A percentile compares a stretch with the other conserved stretches of the same genome.
Conservation (phyloP, 495 filamentous ascomycete species). For the Xylaria flabelliformis region DNA sequence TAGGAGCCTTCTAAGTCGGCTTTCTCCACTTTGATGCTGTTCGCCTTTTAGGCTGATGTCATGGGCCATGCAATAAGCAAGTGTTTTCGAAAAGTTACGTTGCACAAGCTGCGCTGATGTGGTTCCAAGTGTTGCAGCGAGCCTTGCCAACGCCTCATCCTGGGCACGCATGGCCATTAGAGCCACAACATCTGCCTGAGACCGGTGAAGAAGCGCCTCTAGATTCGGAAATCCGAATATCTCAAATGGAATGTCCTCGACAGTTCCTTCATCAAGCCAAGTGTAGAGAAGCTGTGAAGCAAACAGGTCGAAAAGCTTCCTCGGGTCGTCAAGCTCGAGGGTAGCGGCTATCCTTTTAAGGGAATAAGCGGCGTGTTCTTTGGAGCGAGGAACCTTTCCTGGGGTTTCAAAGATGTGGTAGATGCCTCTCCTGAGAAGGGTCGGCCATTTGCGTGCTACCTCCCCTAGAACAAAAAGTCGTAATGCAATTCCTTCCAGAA, state of each 20-base stretch:
- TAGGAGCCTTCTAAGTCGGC: constrained; percentile 69
- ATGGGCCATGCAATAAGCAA: constrained; percentile 83
- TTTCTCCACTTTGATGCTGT: constrained; percentile 68
- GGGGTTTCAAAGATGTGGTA: constrained; percentile 94
- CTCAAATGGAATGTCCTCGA: constrained; percentile 74
- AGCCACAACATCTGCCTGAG: constrained; percentile 80
- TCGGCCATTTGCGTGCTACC: constrained; percentile 81
- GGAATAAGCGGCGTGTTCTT: constrained; percentile 73
- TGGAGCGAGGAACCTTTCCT: constrained; percentile 66
- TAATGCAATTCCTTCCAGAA: constrained; percentile 83
- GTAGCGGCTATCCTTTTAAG: constrained; percentile 67
- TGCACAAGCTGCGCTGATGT: constrained; percentile 64
- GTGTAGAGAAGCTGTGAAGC: constrained; percentile 91
- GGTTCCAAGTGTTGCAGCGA: constrained; percentile 63
- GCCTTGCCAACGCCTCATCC: constrained; percentile 62
- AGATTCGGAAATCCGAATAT: constrained; percentile 81
- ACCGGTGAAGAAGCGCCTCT: constrained; percentile 69
- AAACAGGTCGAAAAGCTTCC: constrained; percentile 83
- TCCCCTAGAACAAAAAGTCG: constrained; percentile 76
- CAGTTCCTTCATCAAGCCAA: constrained; percentile 73
- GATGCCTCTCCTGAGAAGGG: constrained; percentile 78
- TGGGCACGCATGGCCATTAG: constrained; percentile 85
- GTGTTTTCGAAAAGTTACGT: constrained; percentile 76
- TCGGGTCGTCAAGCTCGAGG: constrained; percentile 67
- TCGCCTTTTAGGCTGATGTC: constrained; percentile 70